Evolutionary conservation across 2,329 filamentous ascomycete genomes (phyloP), one percentile per base, ranked within the genome.

Genomic region (Triangularia setosa): DNA sequence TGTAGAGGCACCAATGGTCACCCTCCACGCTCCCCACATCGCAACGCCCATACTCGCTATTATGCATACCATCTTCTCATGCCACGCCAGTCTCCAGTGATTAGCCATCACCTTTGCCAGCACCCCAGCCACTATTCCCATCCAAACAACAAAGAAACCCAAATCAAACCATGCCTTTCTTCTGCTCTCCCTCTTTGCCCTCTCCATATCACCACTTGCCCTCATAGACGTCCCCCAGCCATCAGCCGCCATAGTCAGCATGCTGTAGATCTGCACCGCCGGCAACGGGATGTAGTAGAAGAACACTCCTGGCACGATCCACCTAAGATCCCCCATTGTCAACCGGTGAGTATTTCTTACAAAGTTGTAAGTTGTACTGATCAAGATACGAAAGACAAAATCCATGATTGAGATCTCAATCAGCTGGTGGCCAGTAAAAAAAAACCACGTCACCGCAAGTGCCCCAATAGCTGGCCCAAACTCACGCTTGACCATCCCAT

Each of bases 131-230:
- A 66, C 33, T 2, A 66, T 64, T 2, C 65, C 62, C 62, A 66
- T 64, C 65, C 65, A 64, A n/a, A 62, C 62, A 21, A 66, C 60
- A 61, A 66, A 66, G 24, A 66, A 66, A 4, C 65, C 65, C 4
- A 63, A 58, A 8, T 66, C 65, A 23, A 64, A 66, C 65, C 65
- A 66, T 16, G 59, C 65, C 28, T 62, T 62, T 18, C 40, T 66
- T 5, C 52, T 35, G 11, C 60, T 59, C 24, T 61, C 59, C 40
- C 40, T 60, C 33, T 53, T 60, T 2, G 35, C 58, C 35, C 40
- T 18, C 14, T 60, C 58, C 58, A 60, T 60, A 27, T 66, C 65
- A 4, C 65, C 62, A 23, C 65, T 66, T 2, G 65, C 65, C 9
- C 65, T 35, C 65, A 66, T 66, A 27, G 18, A 64, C 2, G 65